Evolutionary conservation across 2,329 filamentous ascomycete genomes (phyloP).

Genomic region (Akanthomyces dipterigenus): DNA sequence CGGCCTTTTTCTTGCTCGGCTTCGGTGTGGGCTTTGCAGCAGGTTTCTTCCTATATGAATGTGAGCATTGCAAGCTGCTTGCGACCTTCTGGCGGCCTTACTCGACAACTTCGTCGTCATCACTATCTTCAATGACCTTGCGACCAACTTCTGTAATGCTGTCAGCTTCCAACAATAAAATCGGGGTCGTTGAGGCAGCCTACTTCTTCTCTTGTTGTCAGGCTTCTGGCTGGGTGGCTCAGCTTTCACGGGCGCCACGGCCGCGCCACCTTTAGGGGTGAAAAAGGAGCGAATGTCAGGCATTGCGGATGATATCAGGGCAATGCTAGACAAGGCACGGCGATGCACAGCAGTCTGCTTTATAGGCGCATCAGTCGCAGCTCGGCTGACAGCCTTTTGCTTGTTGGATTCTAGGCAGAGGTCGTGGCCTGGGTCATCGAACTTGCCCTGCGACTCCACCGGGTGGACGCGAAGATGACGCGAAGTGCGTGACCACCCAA

Average conservation of each 20-base stretch:
- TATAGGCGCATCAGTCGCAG: constrained; percentile 17
- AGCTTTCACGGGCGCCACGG: constrained; percentile 44
- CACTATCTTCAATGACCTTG: constrained; percentile 74
- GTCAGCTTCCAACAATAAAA: constrained; percentile 15
- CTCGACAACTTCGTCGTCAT: constrained; percentile 60
- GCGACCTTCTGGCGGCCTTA: constrained; percentile 28
- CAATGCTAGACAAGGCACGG: neutral
- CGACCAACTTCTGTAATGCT: constrained; percentile 38
- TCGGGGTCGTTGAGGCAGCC: neutral
- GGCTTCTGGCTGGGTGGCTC: constrained; percentile 40
- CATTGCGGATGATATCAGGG: constrained; percentile 43
- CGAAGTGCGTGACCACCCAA: constrained; percentile 32
- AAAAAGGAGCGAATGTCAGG: constrained; percentile 92
- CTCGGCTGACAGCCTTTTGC: neutral
- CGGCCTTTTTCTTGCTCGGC: constrained; percentile 47
- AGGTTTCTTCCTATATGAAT: constrained; percentile 46
- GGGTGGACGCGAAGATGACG: constrained; percentile 38
- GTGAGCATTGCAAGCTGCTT: constrained; percentile 12
- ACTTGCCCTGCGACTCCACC: constrained; percentile 26
- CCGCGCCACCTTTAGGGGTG: constrained; percentile 61
- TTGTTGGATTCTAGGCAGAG: constrained; percentile 13
- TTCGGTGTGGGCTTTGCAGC: constrained; percentile 43
- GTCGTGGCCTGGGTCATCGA: constrained; percentile 22
- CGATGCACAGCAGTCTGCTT: constrained; percentile 11
- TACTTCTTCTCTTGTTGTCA: constrained; percentile 32